Evolutionary conservation across 1,139 yeast genomes (phyloP), one percentile per base, ranked within the genome.

Genomic region (Hansenula sp.): DNA sequence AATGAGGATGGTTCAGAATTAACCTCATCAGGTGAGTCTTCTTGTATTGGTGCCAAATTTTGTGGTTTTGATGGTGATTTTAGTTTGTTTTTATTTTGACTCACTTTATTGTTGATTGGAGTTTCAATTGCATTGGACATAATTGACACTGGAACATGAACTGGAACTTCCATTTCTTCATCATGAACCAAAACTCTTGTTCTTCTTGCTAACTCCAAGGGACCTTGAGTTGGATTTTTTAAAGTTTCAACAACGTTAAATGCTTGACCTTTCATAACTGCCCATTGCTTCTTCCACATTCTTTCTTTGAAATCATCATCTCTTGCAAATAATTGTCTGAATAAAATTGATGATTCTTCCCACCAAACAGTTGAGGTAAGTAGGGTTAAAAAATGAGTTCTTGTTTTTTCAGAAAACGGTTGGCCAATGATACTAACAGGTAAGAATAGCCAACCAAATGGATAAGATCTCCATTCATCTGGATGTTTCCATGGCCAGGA

Each of bases 401-500:
- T 62, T 1, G 88, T 77, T 32, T 64, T 63, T 32, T 64, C 63
- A 3, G 83, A 72, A 50, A 83, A 82, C 2, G 89, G 90, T 46
- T 76, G 82, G 0, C 87, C 88, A 41, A 83, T 78, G 4, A 83
- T 57, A 9, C 77, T 67, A 17, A 75, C 59, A 0, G 92, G 92
- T 31, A 83, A 59, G 50, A 79, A 82, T 24, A 83, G 61, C 92
- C 92, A 83, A 0, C 92, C 92, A 61, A 75, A 83, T 0, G 92
- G 92, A 50, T 81, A 83, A 1, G 87, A 79, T 41, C 92, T 63
- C 89, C 90, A 82, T 53, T 82, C 89, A 57, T 83, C 86, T 0
- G 92, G 92, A 49, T 82, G 87, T 52, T 83, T 83, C 90, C 90
- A 83, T 5, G 92, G 92, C 51, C 81, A 82, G 0, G 90, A 74